A percentile compares a stretch with the other conserved stretches of the same genome.
Conservation (phyloP, 768 basidiomycete genomes). For the Amyloporia xantha region DNA sequence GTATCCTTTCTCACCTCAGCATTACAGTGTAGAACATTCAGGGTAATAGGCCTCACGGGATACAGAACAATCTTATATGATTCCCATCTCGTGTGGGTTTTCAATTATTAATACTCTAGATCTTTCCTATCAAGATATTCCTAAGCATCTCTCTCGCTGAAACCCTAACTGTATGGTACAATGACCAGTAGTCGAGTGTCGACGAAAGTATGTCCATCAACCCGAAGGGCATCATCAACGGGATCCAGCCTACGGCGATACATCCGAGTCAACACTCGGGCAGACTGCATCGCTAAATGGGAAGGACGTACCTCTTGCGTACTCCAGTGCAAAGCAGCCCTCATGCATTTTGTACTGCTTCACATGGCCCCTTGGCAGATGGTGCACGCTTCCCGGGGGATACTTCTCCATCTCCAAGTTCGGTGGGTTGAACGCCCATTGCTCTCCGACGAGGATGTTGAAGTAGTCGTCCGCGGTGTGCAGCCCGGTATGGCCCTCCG, state of each 20-base stretch:
- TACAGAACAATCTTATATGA: too few relatives aligned
- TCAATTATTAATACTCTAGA: too few relatives aligned
- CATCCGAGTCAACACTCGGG: neutral
- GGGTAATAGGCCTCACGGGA: too few relatives aligned
- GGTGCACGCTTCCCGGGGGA: constrained; percentile 75
- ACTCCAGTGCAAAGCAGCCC: constrained; percentile 93
- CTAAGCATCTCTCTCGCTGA: constrained; percentile 77
- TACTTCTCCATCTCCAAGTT: constrained; percentile 83
- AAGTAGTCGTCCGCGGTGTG: constrained; percentile 99
- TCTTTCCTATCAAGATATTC: constrained; percentile 84
- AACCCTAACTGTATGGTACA: constrained; percentile 71
- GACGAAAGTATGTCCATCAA: constrained; percentile 80
- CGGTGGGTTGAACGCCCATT: constrained; percentile 88
- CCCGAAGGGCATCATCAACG: constrained; percentile 93
- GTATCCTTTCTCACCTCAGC: too few relatives aligned
- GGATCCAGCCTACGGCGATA: constrained; percentile 96
- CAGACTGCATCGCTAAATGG: neutral
- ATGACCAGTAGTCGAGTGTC: constrained; percentile 79
- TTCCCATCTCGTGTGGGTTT: too few relatives aligned
- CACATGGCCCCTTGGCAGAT: constrained; percentile 71
- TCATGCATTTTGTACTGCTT: constrained; percentile 99
- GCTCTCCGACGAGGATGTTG: constrained; percentile 89
- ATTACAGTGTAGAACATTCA: too few relatives aligned
- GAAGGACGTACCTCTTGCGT: constrained; percentile 68
- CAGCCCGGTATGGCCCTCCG: constrained; percentile 91